Evolutionary conservation across 2,329 filamentous ascomycete species (phyloP).

Genomic region (Blumeriella jaapii): DNA sequence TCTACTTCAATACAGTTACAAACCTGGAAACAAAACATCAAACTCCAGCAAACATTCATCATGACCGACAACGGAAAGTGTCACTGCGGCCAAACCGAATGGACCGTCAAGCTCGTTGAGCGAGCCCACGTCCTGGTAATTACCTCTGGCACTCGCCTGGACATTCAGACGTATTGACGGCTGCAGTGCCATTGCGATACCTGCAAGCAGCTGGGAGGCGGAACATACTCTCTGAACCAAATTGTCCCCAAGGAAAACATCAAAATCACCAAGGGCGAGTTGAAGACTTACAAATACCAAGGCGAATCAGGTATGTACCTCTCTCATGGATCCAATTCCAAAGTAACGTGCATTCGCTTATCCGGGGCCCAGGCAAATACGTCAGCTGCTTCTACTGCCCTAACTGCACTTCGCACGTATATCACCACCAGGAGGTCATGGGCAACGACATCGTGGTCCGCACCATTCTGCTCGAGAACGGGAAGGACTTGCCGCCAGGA

Average conservation of each 20-base stretch:
- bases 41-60: not conserved
- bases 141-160: not conserved
- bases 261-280: conserved; percentile 38
- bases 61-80: conserved; percentile 32
- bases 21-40: too few relatives aligned
- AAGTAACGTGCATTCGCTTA: too few relatives aligned
- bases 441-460: conserved; percentile 40
- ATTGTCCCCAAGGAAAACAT: conserved; percentile 29
- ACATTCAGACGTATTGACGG: not conserved
- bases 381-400: conserved; percentile 48
- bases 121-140: conserved; percentile 32
- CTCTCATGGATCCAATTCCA: not conserved
- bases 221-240: conserved; percentile 48
- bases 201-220: conserved; percentile 56
- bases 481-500: conserved; percentile 35
- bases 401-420: conserved; percentile 40
- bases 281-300: conserved; percentile 42
- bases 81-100: conserved; percentile 43
- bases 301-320: conserved; percentile 40
- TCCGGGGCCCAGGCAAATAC: conserved; percentile 33
- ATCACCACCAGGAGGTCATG: conserved; percentile 43
- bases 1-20: too few relatives aligned
- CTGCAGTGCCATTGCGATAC: conserved; percentile 41
- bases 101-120: conserved; percentile 37
- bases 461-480: conserved; percentile 37